A percentile compares a stretch with the other conserved stretches of the same genome.
These are phyloP conservation scores for Leishmania tropica DNA, from an alignment of 208 protist species.

Conservation along the genomic window DNA sequence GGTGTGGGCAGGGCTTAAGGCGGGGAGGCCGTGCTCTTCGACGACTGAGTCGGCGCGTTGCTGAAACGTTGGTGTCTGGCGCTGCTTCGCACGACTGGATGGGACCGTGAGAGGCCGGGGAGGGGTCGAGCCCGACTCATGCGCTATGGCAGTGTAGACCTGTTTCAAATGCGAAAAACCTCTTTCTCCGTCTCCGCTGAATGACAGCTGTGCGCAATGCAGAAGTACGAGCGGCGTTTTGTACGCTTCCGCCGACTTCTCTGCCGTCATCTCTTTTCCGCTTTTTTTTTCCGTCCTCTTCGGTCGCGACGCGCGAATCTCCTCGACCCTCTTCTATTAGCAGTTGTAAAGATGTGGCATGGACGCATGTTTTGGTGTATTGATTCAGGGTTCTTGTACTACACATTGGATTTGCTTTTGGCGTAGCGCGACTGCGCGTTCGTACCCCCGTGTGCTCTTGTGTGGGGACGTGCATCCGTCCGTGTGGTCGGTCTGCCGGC, in stretches of 20 bases:
- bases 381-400: slow-evolving; percentile 5
- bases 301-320: not conserved
- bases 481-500: not conserved
- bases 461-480: not conserved
- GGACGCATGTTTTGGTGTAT: not conserved
- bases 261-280: not conserved
- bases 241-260: not conserved
- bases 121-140: not conserved
- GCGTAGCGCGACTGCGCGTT: not conserved
- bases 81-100: not conserved
- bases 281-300: not conserved
- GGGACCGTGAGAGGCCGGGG: not conserved
- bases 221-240: not conserved
- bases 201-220: not conserved
- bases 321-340: not conserved
- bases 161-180: not conserved
- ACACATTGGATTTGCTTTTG: slow-evolving; percentile 11
- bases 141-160: not conserved
- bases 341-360: not conserved
- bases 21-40: not conserved
- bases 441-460: not conserved
- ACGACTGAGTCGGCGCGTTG: not conserved
- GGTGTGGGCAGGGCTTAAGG: not conserved
- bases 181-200: not conserved
- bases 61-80: not conserved